Evolutionary conservation across 208 protist genomes (phyloP).

Genomic region (Sergeia podlipaevii): DNA sequence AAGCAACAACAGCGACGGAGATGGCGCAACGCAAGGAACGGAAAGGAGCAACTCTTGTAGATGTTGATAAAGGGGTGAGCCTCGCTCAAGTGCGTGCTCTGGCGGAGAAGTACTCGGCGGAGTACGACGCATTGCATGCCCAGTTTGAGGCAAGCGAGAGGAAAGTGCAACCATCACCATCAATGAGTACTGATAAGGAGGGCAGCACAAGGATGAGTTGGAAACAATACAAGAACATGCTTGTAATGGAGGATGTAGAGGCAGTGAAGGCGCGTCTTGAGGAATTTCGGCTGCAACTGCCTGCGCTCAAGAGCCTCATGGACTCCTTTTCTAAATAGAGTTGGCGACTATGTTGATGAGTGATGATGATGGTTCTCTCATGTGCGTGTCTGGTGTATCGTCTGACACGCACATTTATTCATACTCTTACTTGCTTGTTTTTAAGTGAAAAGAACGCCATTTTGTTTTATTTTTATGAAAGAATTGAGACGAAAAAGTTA

Average conservation of each 20-base stretch:
- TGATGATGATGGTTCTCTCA: too few relatives aligned
- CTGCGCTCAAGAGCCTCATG: conserved; percentile 22
- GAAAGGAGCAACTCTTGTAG: too few relatives aligned
- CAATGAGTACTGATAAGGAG: background rate
- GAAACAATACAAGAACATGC: conserved; percentile 21
- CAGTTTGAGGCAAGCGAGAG: background rate
- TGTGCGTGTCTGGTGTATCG: too few relatives aligned
- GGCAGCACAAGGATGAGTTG: background rate
- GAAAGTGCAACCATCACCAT: background rate
- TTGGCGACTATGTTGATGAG: too few relatives aligned
- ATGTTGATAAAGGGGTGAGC: conserved; percentile 3
- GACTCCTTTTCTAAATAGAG: too few relatives aligned
- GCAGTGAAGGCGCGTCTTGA: conserved; percentile 14
- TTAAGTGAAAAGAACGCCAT: too few relatives aligned
- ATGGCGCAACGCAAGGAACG: too few relatives aligned
- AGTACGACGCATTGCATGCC: conserved; percentile 45
- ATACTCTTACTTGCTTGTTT: too few relatives aligned
- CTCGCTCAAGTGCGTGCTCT: conserved; percentile 21
- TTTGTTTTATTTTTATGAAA: too few relatives aligned
- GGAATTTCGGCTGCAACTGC: conserved; percentile 25
- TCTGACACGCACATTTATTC: too few relatives aligned
- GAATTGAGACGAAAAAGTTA: too few relatives aligned
- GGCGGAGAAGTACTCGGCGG: conserved; percentile 13
- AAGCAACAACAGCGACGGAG: background rate
- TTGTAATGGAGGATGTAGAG: conserved; percentile 19